Base-by-base conservation (phyloP, 164 flowering plant genomes). In the Magnolia kwangsiensis region DNA sequence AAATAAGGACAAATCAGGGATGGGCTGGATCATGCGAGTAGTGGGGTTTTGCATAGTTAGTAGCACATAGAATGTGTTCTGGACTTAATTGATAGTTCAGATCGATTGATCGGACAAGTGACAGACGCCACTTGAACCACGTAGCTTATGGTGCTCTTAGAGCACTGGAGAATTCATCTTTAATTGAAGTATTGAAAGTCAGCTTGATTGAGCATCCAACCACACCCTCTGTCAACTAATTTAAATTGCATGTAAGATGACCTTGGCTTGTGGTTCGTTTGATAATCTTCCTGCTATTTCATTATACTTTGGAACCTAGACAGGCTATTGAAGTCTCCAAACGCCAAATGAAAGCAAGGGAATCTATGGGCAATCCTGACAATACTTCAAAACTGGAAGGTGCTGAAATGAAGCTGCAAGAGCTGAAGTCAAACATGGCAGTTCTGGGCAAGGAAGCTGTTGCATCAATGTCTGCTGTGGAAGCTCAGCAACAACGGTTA, bases 391-490 rank as follows among this genome's bases (percentile, higher is more conserved):
- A 90, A 83, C 83, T 92, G 72, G 98, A 96, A 84, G 85, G 91
- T 78, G 90, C 95, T 4, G 98, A 96, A 84, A 69, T 85, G 51
- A 91, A 90, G 84, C 91, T 94, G 78, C 92, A 87, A 23, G 98
- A 96, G 63, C 87, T 96, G 63, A 94, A 90, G 81, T 89, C 93
- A 66, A 92, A 90, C 83, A 84, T 89, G 88, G 85, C 85, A 76
- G 83, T 80, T 69, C 82, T 93, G 83, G 97, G 98, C 68, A 95
- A 92, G 86, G 99, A 95, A 87, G 99, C 99, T 80, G 83, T 88
- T 14, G 89, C 98, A 29, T 92, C 99, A 72, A 93, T 95, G 98
- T 86, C 95, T 80, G 95, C 97, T 80, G 98, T 95, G 61, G 99
- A 95, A 87, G 91, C 89, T 69, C 99, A 95, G 83, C 99, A 95